phyloP scores from a whole-genome alignment of 2,329 filamentous ascomycete genomes.

The Cercospora zeae-maydis region DNA sequence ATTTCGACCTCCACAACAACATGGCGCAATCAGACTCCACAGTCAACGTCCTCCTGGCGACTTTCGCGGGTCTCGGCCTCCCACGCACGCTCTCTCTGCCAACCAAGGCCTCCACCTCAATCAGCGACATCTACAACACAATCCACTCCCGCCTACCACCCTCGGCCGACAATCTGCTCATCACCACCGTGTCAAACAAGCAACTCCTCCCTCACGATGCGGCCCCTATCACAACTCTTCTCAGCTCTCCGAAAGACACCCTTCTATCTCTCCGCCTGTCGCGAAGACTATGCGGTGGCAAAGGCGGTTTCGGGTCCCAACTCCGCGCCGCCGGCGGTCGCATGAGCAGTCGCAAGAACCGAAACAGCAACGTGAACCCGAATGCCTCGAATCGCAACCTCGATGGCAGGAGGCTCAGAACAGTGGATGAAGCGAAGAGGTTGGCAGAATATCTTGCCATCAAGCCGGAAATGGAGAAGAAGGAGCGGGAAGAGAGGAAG shows the following conservation, averaged over 20 bases:
- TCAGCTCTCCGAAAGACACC: constrained; percentile 50
- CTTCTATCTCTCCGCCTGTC: constrained; percentile 81
- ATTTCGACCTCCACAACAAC: not conserved
- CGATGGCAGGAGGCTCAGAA: constrained; percentile 83
- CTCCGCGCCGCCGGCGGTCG: constrained; percentile 93
- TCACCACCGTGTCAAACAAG: constrained; percentile 79
- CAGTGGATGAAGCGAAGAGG: constrained; percentile 91
- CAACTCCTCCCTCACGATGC: constrained; percentile 57
- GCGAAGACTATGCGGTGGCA: constrained; percentile 79
- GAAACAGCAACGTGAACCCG: constrained; percentile 63
- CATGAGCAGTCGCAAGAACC: constrained; percentile 95
- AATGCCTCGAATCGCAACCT: constrained; percentile 91
- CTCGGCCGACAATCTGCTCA: constrained; percentile 60
- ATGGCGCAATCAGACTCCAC: constrained; percentile 15
- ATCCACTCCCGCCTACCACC: constrained; percentile 57
- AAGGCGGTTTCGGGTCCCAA: constrained; percentile 96
- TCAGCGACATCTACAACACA: constrained; percentile 65
- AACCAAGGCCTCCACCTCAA: constrained; percentile 60
- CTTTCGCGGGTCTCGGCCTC: constrained; percentile 76
- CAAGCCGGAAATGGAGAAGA: constrained; percentile 95
- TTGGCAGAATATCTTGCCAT: constrained; percentile 91
- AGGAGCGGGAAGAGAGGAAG: constrained; percentile 81
- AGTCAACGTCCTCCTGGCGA: constrained; percentile 82
- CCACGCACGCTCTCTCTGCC: constrained; percentile 81
- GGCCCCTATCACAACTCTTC: constrained; percentile 58